These are phyloP conservation scores for Ophiostoma ulmi DNA, from an alignment of 2,329 filamentous ascomycete species.

Conservation along the genomic window DNA sequence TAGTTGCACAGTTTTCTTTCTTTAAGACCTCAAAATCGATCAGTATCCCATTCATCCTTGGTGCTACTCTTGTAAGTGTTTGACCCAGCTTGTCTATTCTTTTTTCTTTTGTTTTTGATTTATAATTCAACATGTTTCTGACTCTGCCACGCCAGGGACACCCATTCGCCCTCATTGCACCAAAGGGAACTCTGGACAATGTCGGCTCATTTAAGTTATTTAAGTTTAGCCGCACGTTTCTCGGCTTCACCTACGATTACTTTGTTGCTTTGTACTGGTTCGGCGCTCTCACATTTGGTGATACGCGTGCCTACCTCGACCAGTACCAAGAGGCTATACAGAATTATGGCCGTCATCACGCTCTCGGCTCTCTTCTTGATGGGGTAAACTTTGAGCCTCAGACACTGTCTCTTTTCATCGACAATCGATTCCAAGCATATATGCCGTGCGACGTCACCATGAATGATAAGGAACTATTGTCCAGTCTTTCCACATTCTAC, in stretches of 20 bases:
- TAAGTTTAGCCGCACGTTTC: not conserved
- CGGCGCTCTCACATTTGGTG: not conserved
- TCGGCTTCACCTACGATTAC: not conserved
- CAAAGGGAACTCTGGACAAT: not conserved
- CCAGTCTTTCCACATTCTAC: not conserved
- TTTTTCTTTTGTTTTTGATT: not conserved
- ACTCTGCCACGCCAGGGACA: not conserved
- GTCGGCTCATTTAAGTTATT: not conserved
- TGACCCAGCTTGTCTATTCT: not conserved
- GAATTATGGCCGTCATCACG: not conserved
- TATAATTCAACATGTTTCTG: not conserved
- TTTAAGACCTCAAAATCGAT: not conserved
- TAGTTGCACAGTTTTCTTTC: not conserved
- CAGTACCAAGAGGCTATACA: not conserved
- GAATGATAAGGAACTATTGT: not conserved
- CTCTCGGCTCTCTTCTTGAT: not conserved
- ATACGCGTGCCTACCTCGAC: not conserved
- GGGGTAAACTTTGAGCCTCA: not conserved
- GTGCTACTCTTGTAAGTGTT: not conserved
- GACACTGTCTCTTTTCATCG: not conserved
- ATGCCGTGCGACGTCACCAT: not conserved
- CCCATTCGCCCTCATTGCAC: not conserved
- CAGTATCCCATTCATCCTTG: not conserved
- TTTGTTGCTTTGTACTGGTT: not conserved
- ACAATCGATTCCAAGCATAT: not conserved